Conservation (phyloP, 768 basidiomycete genomes). For the Amanita rubescens region DNA sequence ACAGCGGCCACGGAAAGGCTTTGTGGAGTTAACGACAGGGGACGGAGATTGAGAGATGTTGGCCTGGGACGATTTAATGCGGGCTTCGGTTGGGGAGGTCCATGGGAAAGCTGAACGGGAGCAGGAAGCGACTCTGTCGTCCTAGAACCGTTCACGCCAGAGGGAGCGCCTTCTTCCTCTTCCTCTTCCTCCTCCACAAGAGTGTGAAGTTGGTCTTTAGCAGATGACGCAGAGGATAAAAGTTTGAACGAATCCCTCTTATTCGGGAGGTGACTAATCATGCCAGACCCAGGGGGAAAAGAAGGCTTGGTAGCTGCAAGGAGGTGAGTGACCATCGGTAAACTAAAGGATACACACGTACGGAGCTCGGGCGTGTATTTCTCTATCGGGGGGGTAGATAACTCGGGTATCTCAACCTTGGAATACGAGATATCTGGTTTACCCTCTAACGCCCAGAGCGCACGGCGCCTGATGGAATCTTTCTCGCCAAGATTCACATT, state of each 20-base stretch:
- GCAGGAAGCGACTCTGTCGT: neutral
- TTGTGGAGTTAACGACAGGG: constrained; percentile 61
- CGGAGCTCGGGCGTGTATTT: constrained; percentile 58
- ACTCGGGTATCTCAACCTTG: constrained; percentile 81
- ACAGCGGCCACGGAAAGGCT: constrained; percentile 27
- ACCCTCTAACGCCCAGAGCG: constrained; percentile 84
- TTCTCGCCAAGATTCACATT: constrained; percentile 63
- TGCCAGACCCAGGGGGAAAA: constrained; percentile 37
- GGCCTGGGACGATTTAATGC: constrained; percentile 51
- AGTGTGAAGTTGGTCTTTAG: constrained; percentile 74
- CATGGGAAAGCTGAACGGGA: neutral
- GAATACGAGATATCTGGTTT: constrained; percentile 63
- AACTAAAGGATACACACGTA: constrained; percentile 41
- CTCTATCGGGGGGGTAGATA: constrained; percentile 51
- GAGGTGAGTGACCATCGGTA: constrained; percentile 9
- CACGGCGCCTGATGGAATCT: constrained; percentile 74
- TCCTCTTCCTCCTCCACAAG: constrained; percentile 85
- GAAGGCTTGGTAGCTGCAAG: constrained; percentile 54
- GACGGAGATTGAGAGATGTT: constrained; percentile 58
- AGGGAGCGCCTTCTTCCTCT: constrained; percentile 33
- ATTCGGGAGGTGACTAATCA: constrained; percentile 32
- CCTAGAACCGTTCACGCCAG: neutral
- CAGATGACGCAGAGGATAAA: constrained; percentile 47
- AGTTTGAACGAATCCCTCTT: constrained; percentile 84
- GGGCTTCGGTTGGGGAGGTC: constrained; percentile 20